Evolutionary conservation across 306 rosid genomes (phyloP), one percentile per base, ranked within the genome.

Genomic region (Rubus idaeus): DNA sequence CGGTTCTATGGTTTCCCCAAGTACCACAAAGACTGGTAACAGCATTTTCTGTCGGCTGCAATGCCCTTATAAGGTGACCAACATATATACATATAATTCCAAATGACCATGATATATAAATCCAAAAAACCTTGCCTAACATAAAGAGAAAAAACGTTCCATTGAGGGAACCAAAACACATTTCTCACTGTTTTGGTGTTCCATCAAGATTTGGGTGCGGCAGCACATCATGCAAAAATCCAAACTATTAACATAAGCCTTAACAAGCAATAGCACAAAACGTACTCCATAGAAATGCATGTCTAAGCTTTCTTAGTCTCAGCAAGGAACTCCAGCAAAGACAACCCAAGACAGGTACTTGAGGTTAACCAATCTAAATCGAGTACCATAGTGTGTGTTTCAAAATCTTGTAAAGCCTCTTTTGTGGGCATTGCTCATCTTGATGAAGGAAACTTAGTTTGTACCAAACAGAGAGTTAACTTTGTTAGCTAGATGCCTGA

Each of bases 101-200:
- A 12, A 73, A 56, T 3, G 20, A 40, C 18, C 13, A 21, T 8
- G 7, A 45, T 5, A 20, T 9, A 23, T 5, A 68, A 20, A 68
- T 68, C 73, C 73, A 68, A 45, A 45, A 18, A 18, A 14, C 73
- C 73, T n/a, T 46, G 42, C 73, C 73, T 13, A 68, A 69, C 57
- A 13, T 0, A 39, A 39, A 46, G 21, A 45, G 9, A 3, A 14
- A 20, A 21, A n/a, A 3, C 14, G 2, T 40, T 12, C n/a, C 73
- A 68, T 20, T 3, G 10, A 12, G 73, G 20, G 39, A 69, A 46
- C 56, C 18, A 69, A 47, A 21, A 7, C n/a, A 1, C 4, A 0
- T 55, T 4, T 41, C 14, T 40, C 21, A 47, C 41, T 35, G 10
- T 3, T 7, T 6, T 41, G 4, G 65, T 72, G 76, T 72, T 53